A percentile compares a stretch with the other conserved stretches of the same genome.
phyloP scores from a whole-genome alignment of 495 filamentous ascomycete genomes.

The Neohortaea acidophila region DNA sequence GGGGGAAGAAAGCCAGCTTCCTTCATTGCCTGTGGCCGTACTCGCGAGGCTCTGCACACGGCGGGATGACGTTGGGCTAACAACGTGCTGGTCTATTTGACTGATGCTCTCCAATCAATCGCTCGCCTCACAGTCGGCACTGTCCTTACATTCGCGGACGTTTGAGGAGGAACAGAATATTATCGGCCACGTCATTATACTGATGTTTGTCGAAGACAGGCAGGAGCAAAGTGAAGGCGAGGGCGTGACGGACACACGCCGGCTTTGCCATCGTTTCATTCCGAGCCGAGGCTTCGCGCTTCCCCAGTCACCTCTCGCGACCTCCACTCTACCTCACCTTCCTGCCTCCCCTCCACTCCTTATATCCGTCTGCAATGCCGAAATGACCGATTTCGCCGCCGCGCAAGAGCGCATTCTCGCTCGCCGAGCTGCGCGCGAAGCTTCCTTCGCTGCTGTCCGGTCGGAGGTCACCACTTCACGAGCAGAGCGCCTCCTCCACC shows the following conservation, averaged over 20 bases:
- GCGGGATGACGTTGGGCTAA: too few species aligned
- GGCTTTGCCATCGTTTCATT: background rate
- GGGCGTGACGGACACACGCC: background rate
- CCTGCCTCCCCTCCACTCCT: background rate
- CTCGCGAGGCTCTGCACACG: too few species aligned
- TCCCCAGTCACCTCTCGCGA: background rate
- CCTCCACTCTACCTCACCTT: background rate
- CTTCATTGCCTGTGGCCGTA: too few species aligned
- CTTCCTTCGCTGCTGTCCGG: constrained; percentile 40
- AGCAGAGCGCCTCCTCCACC: constrained; percentile 35
- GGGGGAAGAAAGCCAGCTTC: too few species aligned
- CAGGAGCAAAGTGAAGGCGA: background rate
- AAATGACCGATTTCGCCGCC: constrained; percentile 55
- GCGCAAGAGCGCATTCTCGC: constrained; percentile 71
- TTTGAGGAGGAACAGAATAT: background rate
- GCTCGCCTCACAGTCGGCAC: too few species aligned
- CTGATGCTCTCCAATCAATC: too few species aligned
- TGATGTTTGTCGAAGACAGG: too few species aligned
- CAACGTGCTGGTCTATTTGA: too few species aligned
- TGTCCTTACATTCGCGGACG: too few species aligned
- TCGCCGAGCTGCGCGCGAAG: constrained; percentile 57
- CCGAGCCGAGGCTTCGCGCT: constrained; percentile 1
- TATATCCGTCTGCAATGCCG: background rate
- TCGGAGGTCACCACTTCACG: constrained; percentile 43
- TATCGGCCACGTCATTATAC: background rate